Conservation (phyloP, 441 rosid species). For the Jatropha podagrica region DNA sequence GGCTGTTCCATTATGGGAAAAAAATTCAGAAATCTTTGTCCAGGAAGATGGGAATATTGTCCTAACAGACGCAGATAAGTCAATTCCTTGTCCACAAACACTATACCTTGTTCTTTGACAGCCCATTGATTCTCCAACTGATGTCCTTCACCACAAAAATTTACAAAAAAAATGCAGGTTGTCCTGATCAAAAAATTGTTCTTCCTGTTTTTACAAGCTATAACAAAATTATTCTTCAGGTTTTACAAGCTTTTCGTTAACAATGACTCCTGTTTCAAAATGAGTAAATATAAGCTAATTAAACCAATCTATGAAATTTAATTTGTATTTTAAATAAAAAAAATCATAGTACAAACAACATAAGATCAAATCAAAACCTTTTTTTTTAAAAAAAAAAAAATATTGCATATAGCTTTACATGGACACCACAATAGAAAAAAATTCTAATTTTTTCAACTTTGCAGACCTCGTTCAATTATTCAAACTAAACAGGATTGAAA, state of each 20-base stretch:
- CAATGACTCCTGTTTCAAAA: not conserved
- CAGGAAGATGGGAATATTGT: not conserved
- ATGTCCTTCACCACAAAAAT: not conserved
- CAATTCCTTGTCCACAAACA: not conserved
- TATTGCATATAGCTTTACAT: no score
- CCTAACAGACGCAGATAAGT: not conserved
- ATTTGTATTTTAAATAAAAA: no score
- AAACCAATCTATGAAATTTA: no score
- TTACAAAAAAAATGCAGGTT: not conserved
- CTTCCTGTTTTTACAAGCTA: not conserved
- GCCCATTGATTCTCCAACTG: not conserved
- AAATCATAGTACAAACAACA: no score
- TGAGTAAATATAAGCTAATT: no score
- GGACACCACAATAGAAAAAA: no score
- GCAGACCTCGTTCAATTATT: no score
- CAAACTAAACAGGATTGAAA: no score
- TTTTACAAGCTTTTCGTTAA: not conserved
- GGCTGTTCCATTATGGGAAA: not conserved
- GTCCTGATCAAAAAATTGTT: not conserved
- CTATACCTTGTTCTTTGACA: not conserved
- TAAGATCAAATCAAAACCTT: no score
- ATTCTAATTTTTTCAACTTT: no score
- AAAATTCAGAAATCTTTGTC: not conserved
- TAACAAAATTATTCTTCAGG: no score
- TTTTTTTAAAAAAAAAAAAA: no score